These are phyloP conservation scores for Ceratocystis lukuohia DNA, from an alignment of 2,329 filamentous ascomycete genomes.

Conservation along the genomic window DNA sequence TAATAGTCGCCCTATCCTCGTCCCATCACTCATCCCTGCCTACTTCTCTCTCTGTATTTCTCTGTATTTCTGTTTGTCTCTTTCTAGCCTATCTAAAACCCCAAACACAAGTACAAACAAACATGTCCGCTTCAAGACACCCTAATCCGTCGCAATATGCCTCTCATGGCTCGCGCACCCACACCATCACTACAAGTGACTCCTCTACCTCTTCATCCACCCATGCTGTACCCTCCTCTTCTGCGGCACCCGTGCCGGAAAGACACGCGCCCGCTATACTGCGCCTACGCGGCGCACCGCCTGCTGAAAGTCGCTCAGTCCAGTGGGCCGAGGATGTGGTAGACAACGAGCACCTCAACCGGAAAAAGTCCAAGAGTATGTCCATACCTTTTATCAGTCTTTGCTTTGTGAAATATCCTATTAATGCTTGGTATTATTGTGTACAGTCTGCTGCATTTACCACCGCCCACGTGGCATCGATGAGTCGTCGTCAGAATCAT, in stretches of 20 bases:
- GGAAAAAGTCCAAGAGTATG: conserved; percentile 85
- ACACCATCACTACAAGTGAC: conserved; percentile 5
- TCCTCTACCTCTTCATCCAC: not conserved
- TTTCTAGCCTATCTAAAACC: too few species aligned
- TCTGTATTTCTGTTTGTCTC: not conserved
- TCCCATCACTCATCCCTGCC: not conserved
- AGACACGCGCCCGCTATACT: conserved; percentile 28
- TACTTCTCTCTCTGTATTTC: not conserved
- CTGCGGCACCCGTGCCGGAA: not conserved
- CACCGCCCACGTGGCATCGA: conserved; percentile 70
- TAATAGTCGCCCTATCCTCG: not conserved
- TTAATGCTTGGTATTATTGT: not conserved
- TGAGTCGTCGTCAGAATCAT: conserved; percentile 56
- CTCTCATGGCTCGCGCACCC: conserved; percentile 4
- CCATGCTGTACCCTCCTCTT: not conserved
- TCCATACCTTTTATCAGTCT: conserved; percentile 10
- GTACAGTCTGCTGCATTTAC: conserved; percentile 93
- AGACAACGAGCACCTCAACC: conserved; percentile 88
- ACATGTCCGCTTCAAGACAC: conserved; percentile 6
- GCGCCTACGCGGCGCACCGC: conserved; percentile 38
- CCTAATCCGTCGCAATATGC: conserved; percentile 1
- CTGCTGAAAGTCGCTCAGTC: conserved; percentile 46
- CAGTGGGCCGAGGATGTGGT: conserved; percentile 88
- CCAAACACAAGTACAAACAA: not conserved
- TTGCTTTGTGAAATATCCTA: not conserved